A percentile compares a stretch with the other conserved stretches of the same genome.
These are phyloP conservation scores for Thelephora terrestris DNA, from an alignment of 1,284 basidiomycete species.

Conservation along the genomic window DNA sequence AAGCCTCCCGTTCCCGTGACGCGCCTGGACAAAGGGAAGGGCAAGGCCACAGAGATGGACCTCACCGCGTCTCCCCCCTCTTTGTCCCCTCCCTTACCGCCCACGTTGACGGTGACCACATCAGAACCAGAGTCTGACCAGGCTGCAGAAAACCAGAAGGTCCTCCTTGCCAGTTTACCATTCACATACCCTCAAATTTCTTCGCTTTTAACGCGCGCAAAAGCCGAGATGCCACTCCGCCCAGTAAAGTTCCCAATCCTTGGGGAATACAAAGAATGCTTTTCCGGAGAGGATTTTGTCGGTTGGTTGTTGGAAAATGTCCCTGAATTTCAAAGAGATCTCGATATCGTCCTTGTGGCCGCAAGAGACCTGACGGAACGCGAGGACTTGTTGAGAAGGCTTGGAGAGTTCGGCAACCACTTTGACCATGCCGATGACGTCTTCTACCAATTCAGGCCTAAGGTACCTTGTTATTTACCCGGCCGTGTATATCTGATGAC, in stretches of 20 bases:
- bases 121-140: conserved; percentile 24
- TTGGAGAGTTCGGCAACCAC: conserved; percentile 73
- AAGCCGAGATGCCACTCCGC: conserved; percentile 50
- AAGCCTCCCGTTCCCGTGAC: conserved; percentile 27
- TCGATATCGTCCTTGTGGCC: conserved; percentile 73
- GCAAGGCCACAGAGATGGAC: conserved; percentile 37
- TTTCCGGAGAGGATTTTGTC: conserved; percentile 74
- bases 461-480: conserved; percentile 31
- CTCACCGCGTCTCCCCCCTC: conserved; percentile 50
- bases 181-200: conserved; percentile 57
- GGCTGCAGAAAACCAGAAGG: conserved; percentile 28
- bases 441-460: conserved; percentile 71
- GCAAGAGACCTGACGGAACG: conserved; percentile 70
- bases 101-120: conserved; percentile 27
- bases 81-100: conserved; percentile 46
- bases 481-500: not conserved
- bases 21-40: conserved; percentile 72
- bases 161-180: conserved; percentile 66
- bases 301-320: conserved; percentile 66
- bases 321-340: conserved; percentile 56
- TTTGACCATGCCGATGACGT: conserved; percentile 69
- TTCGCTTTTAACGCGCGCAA: conserved; percentile 54
- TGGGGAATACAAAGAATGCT: conserved; percentile 83
- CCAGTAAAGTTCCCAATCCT: conserved; percentile 69
- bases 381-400: conserved; percentile 61